Percentiles rank a stretch among this genome's conserved stretches.
Conservation (phyloP, 2,329 filamentous ascomycete genomes). For the Massarina eburnea region DNA sequence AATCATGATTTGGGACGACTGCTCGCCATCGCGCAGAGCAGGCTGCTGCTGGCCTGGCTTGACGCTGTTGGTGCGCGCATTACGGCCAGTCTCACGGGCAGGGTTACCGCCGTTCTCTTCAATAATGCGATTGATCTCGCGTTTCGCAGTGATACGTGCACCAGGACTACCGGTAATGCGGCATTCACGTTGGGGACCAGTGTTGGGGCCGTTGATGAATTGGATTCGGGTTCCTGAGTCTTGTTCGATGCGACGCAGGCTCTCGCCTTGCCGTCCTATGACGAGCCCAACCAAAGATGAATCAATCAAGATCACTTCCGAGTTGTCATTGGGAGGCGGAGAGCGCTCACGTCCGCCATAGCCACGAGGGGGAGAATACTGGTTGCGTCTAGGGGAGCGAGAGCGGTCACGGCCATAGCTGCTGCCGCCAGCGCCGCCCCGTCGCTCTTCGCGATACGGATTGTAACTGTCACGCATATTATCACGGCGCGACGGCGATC, state of each 20-base stretch:
- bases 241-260: constrained; percentile 78
- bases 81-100: constrained; percentile 42
- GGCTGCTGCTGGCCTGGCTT: constrained; percentile 42
- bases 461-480: constrained; percentile 75
- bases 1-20: constrained; percentile 90
- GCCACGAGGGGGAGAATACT: constrained; percentile 60
- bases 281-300: constrained; percentile 85
- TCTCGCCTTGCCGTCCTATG: constrained; percentile 88
- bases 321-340: constrained; percentile 67
- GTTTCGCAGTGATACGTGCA: constrained; percentile 74
- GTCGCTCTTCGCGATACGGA: constrained; percentile 82
- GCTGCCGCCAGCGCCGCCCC: constrained; percentile 51
- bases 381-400: constrained; percentile 63
- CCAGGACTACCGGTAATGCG: constrained; percentile 76
- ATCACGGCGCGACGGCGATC: constrained; percentile 62
- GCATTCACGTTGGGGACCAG: constrained; percentile 76
- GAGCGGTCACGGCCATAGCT: constrained; percentile 72
- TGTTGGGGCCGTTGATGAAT: constrained; percentile 77
- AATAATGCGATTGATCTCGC: constrained; percentile 83
- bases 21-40: constrained; percentile 74
- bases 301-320: constrained; percentile 83
- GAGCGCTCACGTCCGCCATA: constrained; percentile 59
- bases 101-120: constrained; percentile 72
- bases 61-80: constrained; percentile 44
- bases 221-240: constrained; percentile 84